Conservation (phyloP, 106 monocot species). For the Dendrobium catenatum region DNA sequence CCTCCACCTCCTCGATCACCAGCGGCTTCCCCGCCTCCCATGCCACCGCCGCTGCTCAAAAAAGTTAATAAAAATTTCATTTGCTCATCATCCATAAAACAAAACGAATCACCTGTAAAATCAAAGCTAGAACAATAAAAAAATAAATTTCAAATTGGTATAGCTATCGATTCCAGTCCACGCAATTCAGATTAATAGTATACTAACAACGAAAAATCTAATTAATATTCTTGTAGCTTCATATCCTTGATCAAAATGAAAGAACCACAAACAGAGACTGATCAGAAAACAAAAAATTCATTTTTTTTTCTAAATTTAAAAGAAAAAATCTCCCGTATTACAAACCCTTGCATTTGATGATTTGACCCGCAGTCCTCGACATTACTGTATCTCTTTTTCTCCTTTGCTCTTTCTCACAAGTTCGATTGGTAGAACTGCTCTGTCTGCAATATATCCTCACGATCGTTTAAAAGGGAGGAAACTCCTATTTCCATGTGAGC, state of each 20-base stretch:
- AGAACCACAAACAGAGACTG: not conserved
- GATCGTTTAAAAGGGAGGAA: no score
- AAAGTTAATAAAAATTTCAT: not conserved
- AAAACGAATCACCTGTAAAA: not conserved
- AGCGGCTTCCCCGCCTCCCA: conserved; percentile 84
- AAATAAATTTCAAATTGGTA: not conserved
- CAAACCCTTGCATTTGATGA: conserved; percentile 62
- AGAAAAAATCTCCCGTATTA: not conserved
- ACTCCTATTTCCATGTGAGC: not conserved
- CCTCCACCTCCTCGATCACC: conserved; percentile 74
- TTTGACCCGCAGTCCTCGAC: conserved; percentile 46
- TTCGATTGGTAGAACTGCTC: not conserved
- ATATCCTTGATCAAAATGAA: no score
- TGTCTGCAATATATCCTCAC: no score
- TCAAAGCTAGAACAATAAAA: not conserved
- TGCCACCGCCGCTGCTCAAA: conserved; percentile 55
- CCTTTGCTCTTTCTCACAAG: not conserved
- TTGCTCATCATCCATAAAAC: not conserved
- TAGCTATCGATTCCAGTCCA: not conserved
- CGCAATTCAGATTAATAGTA: not conserved
- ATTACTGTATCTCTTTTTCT: conserved; percentile 15
- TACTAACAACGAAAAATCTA: not conserved
- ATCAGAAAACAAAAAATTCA: not conserved
- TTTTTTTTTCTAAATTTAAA: not conserved
- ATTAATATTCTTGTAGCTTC: not conserved